phyloP scores from a whole-genome alignment of 352 stramenopile species.

The Phytophthora pinifolia region DNA sequence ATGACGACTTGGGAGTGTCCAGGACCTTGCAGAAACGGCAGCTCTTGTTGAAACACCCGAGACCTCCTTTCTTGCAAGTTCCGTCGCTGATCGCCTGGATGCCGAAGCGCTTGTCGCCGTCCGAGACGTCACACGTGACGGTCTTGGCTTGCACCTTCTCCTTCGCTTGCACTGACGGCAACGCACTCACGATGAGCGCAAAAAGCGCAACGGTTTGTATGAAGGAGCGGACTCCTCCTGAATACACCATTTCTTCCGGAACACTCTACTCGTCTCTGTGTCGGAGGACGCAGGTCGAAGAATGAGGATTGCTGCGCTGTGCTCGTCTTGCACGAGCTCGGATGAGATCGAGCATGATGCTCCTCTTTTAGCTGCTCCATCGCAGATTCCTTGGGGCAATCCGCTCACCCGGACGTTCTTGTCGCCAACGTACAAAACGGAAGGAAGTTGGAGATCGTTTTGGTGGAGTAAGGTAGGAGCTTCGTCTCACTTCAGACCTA shows the following conservation, averaged over 20 bases:
- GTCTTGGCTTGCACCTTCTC: neutral
- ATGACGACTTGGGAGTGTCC: conserved; percentile 33
- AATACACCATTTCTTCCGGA: conserved; percentile 19
- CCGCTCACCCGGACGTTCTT: neutral
- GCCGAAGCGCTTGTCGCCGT: conserved; percentile 32
- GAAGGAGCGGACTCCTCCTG: conserved; percentile 13
- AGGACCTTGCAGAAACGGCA: conserved; percentile 44
- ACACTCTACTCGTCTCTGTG: conserved; percentile 1
- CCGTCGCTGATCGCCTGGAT: conserved; percentile 32
- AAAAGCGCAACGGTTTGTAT: conserved; percentile 15
- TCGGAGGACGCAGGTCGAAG: conserved; percentile 16
- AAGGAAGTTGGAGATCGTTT: conserved; percentile 11
- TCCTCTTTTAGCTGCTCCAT: neutral
- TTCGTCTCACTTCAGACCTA: too few species aligned
- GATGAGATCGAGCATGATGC: too few species aligned
- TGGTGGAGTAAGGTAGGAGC: too few species aligned
- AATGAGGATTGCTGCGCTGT: conserved; percentile 9
- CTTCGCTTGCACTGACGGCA: conserved; percentile 11
- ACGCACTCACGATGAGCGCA: conserved; percentile 9
- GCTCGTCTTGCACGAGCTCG: too few species aligned
- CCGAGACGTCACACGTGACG: conserved; percentile 19
- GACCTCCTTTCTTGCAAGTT: conserved; percentile 31
- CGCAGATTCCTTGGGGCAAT: neutral
- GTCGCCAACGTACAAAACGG: neutral
- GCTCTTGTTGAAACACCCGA: conserved; percentile 36